These are phyloP conservation scores for Fusarium armeniacum DNA, from an alignment of 2,329 filamentous ascomycete species.

Conservation along the genomic window DNA sequence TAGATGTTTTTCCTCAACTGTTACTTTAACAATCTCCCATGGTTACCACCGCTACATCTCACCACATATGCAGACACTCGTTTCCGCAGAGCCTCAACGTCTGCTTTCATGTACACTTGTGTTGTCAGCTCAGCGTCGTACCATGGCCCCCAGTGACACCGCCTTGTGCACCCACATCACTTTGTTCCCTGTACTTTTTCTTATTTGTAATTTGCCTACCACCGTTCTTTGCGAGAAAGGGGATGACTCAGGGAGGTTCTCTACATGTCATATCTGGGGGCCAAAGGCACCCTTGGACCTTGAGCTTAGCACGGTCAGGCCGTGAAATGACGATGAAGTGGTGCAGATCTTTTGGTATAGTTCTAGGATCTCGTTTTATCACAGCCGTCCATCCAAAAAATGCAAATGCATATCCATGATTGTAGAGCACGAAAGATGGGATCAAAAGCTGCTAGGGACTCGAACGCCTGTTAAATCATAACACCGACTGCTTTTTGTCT, in stretches of 20 bases:
- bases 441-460: not conserved
- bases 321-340: not conserved
- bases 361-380: not conserved
- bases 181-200: not conserved
- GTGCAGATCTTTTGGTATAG: constrained; percentile 1
- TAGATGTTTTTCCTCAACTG: not conserved
- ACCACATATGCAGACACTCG: constrained; percentile 1
- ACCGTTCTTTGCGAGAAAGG: no score
- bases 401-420: not conserved
- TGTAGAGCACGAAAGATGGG: not conserved
- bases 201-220: not conserved
- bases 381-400: not conserved
- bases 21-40: not conserved
- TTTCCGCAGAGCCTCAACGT: constrained; percentile 27
- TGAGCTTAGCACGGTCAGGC: not conserved
- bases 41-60: not conserved
- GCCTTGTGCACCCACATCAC: not conserved
- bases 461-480: not conserved
- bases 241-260: not conserved
- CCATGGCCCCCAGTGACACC: constrained; percentile 1
- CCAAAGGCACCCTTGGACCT: not conserved
- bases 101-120: not conserved
- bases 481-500: not conserved
- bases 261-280: constrained; percentile 3
- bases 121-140: constrained; percentile 5